Base-by-base conservation (phyloP, 192 early-diverging fungal species). In the Backusella tuberculispora region DNA sequence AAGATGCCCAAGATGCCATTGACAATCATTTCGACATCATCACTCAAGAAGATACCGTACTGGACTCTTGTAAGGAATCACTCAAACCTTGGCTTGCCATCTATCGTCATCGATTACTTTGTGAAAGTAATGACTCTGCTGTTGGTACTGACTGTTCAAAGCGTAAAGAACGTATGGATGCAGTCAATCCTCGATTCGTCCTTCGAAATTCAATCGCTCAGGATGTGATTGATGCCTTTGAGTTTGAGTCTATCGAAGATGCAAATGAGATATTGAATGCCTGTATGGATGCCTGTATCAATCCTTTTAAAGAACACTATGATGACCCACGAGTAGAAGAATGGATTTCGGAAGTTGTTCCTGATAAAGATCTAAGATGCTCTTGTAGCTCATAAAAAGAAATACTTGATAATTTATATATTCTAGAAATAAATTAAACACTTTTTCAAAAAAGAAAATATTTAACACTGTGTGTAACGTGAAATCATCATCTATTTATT, bases 181-280 rank as follows among this genome's bases (percentile, higher is more conserved):
- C 66, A 12, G 76, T 81, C 56, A 97, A 97, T 74, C 96, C 95
- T 7, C 83, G 83, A 46, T 95, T 91, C 82, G 86, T 92, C 8
- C 82, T 94, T 53, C 89, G 94, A 19, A 94, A 95, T 73, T 94
- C 91, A 88, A 88, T 94, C 40, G 88, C 93, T 4, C 86, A 93
- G 68, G 87, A 87, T 43, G 84, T 92, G 2, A 89, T 91, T 53
- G 78, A 83, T 34, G 82, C 81, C 37, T 77, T 81, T 40, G 85
- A 89, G 17, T 73, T 80, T 37, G 79, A 85, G 69, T 66, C 81
- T 24, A 5, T 17, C 13, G 14, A 47, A 7, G 85, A 82, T 72
- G 72, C 85, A 17, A 73, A 81, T 44, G 41, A 73, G 10, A 63
- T 78, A 2, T 64, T 88, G 15, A 81, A 85, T n/a, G 71, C 82